Conservation (phyloP, 768 basidiomycete species). For the Boletus rubroflammeus region DNA sequence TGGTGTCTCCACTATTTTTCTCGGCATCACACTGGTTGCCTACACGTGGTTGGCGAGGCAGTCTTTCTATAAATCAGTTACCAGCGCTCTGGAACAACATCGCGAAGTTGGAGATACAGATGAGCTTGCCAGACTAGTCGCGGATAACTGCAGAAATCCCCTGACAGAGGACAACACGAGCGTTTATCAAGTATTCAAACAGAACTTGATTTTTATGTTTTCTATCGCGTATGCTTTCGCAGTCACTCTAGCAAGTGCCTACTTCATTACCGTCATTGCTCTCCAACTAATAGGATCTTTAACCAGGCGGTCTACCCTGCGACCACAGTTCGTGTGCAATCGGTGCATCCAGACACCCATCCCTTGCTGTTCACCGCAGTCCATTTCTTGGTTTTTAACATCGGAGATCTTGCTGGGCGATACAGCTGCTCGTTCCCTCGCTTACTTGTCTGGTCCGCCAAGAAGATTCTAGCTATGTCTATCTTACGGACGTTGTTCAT, state of each 20-base stretch:
- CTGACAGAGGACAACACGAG: constrained; percentile 38
- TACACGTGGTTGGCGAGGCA: constrained; percentile 56
- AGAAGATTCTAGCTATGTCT: constrained; percentile 58
- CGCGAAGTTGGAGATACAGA: constrained; percentile 22
- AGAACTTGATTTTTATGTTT: constrained; percentile 67
- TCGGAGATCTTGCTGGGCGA: constrained; percentile 70
- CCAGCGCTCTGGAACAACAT: constrained; percentile 43
- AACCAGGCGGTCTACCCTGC: constrained; percentile 81
- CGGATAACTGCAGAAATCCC: constrained; percentile 24
- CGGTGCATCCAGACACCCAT: constrained; percentile 63
- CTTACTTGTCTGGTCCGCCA: constrained; percentile 67
- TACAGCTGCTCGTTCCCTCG: constrained; percentile 62
- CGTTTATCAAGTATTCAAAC: constrained; percentile 52
- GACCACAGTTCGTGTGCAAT: constrained; percentile 71
- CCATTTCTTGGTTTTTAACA: constrained; percentile 75
- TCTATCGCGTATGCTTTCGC: constrained; percentile 74
- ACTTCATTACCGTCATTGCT: neutral
- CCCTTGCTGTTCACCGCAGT: constrained; percentile 79
- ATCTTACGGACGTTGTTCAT: constrained; percentile 76
- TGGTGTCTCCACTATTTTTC: constrained; percentile 61
- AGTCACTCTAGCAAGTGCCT: constrained; percentile 67
- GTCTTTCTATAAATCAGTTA: constrained; percentile 55
- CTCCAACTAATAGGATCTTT: constrained; percentile 4
- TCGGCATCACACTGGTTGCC: constrained; percentile 49
- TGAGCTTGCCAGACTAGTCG: constrained; percentile 35